Percentiles rank a stretch among this genome's conserved stretches.
phyloP scores from a whole-genome alignment of 2,329 filamentous ascomycete genomes.

The Neofusicoccum sp. region DNA sequence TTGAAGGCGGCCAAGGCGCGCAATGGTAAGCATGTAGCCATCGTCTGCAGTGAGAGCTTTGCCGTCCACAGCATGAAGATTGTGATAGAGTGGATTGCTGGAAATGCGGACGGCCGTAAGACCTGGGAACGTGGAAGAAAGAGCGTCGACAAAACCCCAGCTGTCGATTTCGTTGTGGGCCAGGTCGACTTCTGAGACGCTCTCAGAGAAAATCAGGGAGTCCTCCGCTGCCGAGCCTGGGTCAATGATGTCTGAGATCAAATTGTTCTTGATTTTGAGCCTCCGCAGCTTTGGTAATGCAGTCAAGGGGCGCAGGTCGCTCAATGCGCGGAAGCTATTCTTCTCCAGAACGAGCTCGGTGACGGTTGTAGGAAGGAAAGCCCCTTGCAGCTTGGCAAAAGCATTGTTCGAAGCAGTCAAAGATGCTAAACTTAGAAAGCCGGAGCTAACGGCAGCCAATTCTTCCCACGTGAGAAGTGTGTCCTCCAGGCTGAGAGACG shows the following conservation, averaged over 20 bases:
- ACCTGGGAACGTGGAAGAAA: constrained; percentile 70
- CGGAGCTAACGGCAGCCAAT: constrained; percentile 44
- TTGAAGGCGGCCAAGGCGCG: constrained; percentile 68
- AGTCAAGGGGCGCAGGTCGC: constrained; percentile 61
- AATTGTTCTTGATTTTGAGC: constrained; percentile 73
- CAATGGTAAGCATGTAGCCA: constrained; percentile 85
- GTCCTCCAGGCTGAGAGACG: constrained; percentile 52
- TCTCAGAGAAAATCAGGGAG: constrained; percentile 24
- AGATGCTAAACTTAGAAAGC: constrained; percentile 58
- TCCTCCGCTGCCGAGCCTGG: constrained; percentile 21
- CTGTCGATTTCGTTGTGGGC: constrained; percentile 51
- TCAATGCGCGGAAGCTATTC: constrained; percentile 66
- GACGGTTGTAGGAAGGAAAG: constrained; percentile 54
- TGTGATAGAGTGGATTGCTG: constrained; percentile 81
- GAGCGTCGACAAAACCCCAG: constrained; percentile 74
- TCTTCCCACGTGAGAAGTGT: constrained; percentile 46
- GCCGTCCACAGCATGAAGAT: constrained; percentile 45
- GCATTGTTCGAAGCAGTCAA: constrained; percentile 51
- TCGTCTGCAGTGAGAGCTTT: constrained; percentile 66
- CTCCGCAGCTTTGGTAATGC: constrained; percentile 57
- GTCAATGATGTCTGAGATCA: constrained; percentile 54
- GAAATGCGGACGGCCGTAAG: constrained; percentile 76
- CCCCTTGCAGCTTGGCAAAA: constrained; percentile 35
- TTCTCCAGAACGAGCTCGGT: constrained; percentile 70
- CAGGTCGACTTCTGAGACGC: constrained; percentile 46